Conservation (phyloP, 1,284 basidiomycete genomes). For the Cutaneotrichosporon cavernicola region DNA sequence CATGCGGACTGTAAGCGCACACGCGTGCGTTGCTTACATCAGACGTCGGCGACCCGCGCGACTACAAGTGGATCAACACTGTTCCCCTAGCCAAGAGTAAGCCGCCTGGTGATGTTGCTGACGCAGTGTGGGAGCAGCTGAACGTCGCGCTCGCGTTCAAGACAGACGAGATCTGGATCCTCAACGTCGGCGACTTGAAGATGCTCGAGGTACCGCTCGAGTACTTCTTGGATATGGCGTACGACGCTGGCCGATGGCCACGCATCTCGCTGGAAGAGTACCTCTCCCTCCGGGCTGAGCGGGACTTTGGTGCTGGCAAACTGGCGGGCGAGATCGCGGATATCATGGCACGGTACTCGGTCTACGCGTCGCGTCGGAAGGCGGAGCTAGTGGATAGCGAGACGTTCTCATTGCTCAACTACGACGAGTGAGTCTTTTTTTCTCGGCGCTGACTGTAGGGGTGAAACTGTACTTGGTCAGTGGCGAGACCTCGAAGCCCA, state of each 20-base stretch:
- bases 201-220: constrained; percentile 67
- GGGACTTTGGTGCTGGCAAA: constrained; percentile 62
- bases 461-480: constrained; percentile 59
- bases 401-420: constrained; percentile 64
- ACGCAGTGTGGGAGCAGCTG: constrained; percentile 39
- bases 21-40: constrained; percentile 20
- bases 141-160: constrained; percentile 34
- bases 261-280: constrained; percentile 60
- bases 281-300: constrained; percentile 62
- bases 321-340: constrained; percentile 50
- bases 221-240: constrained; percentile 66
- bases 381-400: constrained; percentile 66
- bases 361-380: constrained; percentile 58
- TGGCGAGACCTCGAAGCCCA: constrained; percentile 59
- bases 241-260: constrained; percentile 60
- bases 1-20: constrained; percentile 55
- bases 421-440: constrained; percentile 62
- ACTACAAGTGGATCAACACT: constrained; percentile 53
- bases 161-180: constrained; percentile 45
- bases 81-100: constrained; percentile 34
- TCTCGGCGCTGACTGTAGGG: constrained; percentile 49
- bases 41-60: constrained; percentile 44
- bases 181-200: constrained; percentile 65
- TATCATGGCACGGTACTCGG: constrained; percentile 18
- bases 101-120: neutral